Evolutionary conservation across 148 eudicot genomes (phyloP).

Genomic region (Persicaria maculosa): DNA sequence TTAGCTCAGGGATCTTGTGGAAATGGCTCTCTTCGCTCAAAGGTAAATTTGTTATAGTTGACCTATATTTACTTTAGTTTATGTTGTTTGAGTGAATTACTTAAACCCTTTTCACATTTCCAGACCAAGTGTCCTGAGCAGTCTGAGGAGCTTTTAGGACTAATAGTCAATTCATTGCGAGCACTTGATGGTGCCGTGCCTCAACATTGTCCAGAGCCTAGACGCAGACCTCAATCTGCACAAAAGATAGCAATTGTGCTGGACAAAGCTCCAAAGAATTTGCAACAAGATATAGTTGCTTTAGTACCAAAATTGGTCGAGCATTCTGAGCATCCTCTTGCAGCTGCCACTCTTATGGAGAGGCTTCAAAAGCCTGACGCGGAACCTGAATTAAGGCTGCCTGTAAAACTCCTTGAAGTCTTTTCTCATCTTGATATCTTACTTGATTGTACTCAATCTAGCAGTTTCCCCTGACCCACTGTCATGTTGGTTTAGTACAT

Average conservation of each 20-base stretch:
- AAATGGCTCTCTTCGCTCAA: conserved; percentile 52
- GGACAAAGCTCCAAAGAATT: conserved; percentile 97
- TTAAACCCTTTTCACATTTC: conserved; percentile 7
- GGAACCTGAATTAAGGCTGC: conserved; percentile 68
- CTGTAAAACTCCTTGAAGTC: conserved; percentile 43
- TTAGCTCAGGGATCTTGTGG: conserved; percentile 53
- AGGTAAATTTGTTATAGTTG: conserved; percentile 36
- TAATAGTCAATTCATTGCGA: conserved; percentile 90
- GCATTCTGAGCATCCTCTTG: conserved; percentile 92
- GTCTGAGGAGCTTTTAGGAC: conserved; percentile 92
- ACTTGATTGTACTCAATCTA: background rate
- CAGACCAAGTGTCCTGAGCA: conserved; percentile 98
- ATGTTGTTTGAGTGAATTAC: conserved; percentile 13
- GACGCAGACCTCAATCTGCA: conserved; percentile 87
- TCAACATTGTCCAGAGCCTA: conserved; percentile 94
- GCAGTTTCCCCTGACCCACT: background rate
- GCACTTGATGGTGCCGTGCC: conserved; percentile 92
- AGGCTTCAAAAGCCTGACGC: conserved; percentile 78
- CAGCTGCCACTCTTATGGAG: conserved; percentile 86
- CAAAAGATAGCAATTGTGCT: conserved; percentile 83
- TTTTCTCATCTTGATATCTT: background rate
- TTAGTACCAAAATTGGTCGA: conserved; percentile 96
- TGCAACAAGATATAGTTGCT: conserved; percentile 83
- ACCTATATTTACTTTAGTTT: conserved; percentile 4
- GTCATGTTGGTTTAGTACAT: background rate